Evolutionary conservation across 495 filamentous ascomycete genomes (phyloP).

Genomic region (Lophiostoma macrostomum): DNA sequence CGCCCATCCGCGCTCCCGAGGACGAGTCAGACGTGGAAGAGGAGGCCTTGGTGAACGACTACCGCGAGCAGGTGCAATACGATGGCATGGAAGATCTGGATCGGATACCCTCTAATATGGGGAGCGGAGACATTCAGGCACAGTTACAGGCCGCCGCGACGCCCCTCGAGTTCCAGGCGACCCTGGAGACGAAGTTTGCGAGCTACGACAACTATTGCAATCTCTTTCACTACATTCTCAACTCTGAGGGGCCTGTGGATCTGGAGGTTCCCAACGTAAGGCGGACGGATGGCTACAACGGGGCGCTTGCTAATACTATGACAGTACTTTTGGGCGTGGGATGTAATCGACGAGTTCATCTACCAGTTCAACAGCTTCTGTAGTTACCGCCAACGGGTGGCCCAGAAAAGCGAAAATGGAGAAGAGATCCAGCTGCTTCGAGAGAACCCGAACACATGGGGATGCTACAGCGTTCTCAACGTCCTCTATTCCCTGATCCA

Average conservation of each 20-base stretch:
- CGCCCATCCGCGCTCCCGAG: conserved; percentile 39
- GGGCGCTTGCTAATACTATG: conserved; percentile 4
- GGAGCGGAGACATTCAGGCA: conserved; percentile 75
- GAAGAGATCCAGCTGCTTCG: conserved; percentile 88
- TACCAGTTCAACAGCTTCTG: conserved; percentile 99
- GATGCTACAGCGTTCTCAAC: conserved; percentile 98
- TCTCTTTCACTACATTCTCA: conserved; percentile 97
- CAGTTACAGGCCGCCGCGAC: conserved; percentile 85
- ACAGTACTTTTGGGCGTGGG: conserved; percentile 99
- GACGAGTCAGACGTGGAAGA: conserved; percentile 92
- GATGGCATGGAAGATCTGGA: conserved; percentile 80
- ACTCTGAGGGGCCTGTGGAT: conserved; percentile 96
- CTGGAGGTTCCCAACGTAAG: conserved; percentile 88
- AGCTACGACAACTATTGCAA: conserved; percentile 99
- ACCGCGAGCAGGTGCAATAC: conserved; percentile 89
- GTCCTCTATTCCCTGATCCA: conserved; percentile 99
- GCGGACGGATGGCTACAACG: not conserved
- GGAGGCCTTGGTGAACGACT: conserved; percentile 90
- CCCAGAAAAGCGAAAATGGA: conserved; percentile 76
- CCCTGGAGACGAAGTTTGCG: conserved; percentile 89
- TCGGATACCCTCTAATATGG: conserved; percentile 44
- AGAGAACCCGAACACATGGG: conserved; percentile 98
- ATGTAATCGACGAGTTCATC: conserved; percentile 99
- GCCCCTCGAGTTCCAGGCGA: conserved; percentile 90
- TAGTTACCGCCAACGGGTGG: conserved; percentile 87